Evolutionary conservation across 345 rosid species (phyloP).

Genomic region (Passiflora organensis): DNA sequence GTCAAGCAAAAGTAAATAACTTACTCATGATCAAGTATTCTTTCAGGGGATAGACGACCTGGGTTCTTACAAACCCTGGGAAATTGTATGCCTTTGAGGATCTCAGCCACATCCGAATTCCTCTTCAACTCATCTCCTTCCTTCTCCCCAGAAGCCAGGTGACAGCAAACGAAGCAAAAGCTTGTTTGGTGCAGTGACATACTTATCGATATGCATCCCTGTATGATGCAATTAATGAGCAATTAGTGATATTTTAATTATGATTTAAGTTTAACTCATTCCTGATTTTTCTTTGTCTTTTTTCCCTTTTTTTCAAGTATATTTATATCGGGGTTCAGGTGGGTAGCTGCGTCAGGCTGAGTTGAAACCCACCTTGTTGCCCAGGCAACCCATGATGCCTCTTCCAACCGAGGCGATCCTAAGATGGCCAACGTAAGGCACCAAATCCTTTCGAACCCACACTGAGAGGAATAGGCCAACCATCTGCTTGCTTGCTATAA

Average conservation of each 20-base stretch:
- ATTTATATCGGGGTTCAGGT: no score
- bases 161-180: conserved; percentile 92
- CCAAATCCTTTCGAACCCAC: conserved; percentile 78
- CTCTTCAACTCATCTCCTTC: conserved; percentile 91
- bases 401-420: conserved; percentile 73
- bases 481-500: conserved; percentile 89
- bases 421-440: conserved; percentile 83
- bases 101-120: conserved; percentile 81
- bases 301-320: no score
- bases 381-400: conserved; percentile 91
- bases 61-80: conserved; percentile 61
- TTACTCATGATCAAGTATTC: conserved; percentile 75
- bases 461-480: conserved; percentile 88
- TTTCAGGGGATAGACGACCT: conserved; percentile 57
- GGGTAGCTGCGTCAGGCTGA: no score
- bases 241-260: no score
- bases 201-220: conserved; percentile 94
- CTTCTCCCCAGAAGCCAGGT: conserved; percentile 94
- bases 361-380: conserved; percentile 61
- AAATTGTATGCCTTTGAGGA: conserved; percentile 67
- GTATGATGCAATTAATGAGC: conserved; percentile 6
- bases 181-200: conserved; percentile 87
- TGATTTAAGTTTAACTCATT: no score
- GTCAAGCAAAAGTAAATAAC: conserved; percentile 11
- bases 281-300: no score